These are phyloP conservation scores for Tilletia horrida DNA, from an alignment of 1,284 basidiomycete species.

Conservation along the genomic window DNA sequence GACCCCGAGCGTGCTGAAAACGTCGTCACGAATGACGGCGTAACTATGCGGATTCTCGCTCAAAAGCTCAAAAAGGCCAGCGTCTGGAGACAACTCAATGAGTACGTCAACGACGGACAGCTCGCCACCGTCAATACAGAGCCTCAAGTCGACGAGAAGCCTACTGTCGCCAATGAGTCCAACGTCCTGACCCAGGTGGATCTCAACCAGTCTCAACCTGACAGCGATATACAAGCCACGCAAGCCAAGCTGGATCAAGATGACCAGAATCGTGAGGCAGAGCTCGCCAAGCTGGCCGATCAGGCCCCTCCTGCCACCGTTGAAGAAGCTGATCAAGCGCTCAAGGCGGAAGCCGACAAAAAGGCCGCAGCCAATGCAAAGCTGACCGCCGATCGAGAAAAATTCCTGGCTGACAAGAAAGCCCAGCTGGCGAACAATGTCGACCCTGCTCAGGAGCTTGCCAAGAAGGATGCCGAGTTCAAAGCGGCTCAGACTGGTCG, in stretches of 20 bases:
- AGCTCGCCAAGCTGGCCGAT: no score
- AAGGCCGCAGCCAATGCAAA: background rate
- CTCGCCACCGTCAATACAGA: background rate
- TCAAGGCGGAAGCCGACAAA: background rate
- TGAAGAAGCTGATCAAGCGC: background rate
- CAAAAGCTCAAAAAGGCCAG: constrained; percentile 14
- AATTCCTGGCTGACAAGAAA: background rate
- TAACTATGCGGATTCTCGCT: constrained; percentile 16
- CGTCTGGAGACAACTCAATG: constrained; percentile 14
- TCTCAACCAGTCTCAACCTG: no score
- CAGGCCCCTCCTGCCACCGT: background rate
- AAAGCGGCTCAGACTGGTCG: background rate
- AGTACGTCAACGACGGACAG: constrained; percentile 14
- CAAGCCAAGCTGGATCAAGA: no score
- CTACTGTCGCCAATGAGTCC: no score
- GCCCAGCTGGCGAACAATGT: background rate
- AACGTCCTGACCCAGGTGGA: no score
- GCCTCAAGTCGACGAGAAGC: background rate
- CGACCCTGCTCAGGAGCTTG: background rate
- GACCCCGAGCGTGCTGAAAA: constrained; percentile 13
- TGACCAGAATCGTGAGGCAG: no score
- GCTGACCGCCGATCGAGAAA: background rate
- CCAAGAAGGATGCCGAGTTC: background rate
- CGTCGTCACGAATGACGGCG: constrained; percentile 1
- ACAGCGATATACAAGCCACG: no score